A percentile compares a stretch with the other conserved stretches of the same genome.
These are phyloP conservation scores for Lodderomyces oxycetoniae DNA, from an alignment of 1,139 yeast species.

Conservation along the genomic window DNA sequence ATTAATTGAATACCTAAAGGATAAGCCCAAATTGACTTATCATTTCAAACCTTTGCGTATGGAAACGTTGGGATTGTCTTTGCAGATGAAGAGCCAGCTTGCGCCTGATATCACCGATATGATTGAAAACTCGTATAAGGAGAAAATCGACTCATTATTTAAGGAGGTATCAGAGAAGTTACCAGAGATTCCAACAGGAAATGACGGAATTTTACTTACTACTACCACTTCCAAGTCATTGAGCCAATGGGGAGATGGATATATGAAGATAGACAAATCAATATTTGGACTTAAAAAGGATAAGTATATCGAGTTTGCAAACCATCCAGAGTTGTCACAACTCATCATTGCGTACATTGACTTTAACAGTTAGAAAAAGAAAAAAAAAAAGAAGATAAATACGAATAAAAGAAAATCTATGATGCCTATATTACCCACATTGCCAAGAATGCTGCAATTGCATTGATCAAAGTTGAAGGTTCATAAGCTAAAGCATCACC, in stretches of 20 bases:
- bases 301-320: constrained; percentile 7
- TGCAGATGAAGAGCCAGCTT: constrained; percentile 12
- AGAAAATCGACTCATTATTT: constrained; percentile 11
- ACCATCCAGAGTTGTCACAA: constrained; percentile 9
- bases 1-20: constrained; percentile 7
- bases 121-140: constrained; percentile 13
- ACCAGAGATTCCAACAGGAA: constrained; percentile 1
- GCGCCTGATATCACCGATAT: constrained; percentile 14
- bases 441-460: constrained; percentile 17
- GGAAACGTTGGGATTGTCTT: constrained; percentile 9
- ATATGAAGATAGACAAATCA: constrained; percentile 5
- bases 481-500: constrained; percentile 15
- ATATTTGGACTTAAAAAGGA: constrained; percentile 3
- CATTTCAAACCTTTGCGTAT: constrained; percentile 7
- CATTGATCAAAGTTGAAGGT: constrained; percentile 16
- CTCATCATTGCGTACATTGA: constrained; percentile 8
- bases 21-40: constrained; percentile 1
- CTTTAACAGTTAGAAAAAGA: constrained; percentile 3
- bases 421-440: constrained; percentile 13
- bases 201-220: constrained; percentile 10
- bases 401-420: not conserved
- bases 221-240: constrained; percentile 1
- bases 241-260: constrained; percentile 2
- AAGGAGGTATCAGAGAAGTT: no score
- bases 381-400: not conserved